Evolutionary conservation across 768 basidiomycete genomes (phyloP).

Genomic region (Xerocomus spinulosus): DNA sequence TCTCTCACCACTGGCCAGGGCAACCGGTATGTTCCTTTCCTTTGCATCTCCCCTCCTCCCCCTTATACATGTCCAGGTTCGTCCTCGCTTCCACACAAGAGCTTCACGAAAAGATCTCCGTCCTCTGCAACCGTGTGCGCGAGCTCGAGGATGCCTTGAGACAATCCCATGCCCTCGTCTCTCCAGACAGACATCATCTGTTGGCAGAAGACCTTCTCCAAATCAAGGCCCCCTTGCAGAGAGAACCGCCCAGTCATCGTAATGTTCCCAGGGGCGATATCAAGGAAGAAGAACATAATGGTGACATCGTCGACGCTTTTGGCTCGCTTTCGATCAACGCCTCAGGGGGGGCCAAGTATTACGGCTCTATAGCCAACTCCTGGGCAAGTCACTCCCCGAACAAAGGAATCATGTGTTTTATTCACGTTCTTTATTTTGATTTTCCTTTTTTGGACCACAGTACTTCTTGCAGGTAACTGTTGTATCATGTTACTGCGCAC

Average conservation of each 20-base stretch:
- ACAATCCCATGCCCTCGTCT: slow-evolving; percentile 51
- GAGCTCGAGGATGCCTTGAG: slow-evolving; percentile 73
- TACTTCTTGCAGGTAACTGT: slow-evolving; percentile 64
- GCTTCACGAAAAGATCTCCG: slow-evolving; percentile 75
- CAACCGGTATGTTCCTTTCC: slow-evolving; percentile 55
- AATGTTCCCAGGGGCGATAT: slow-evolving; percentile 34
- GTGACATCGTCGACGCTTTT: slow-evolving; percentile 74
- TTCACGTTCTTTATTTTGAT: slow-evolving; percentile 1
- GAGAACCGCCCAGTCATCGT: slow-evolving; percentile 49
- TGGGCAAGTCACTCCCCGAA: slow-evolving; percentile 42
- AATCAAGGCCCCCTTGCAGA: slow-evolving; percentile 72
- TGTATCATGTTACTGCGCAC: not conserved
- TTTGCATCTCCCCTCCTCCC: not conserved
- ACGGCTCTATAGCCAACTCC: slow-evolving; percentile 71
- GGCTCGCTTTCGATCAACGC: slow-evolving; percentile 72
- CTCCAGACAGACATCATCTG: slow-evolving; percentile 60
- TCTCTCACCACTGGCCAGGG: slow-evolving; percentile 80
- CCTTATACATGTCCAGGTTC: slow-evolving; percentile 42
- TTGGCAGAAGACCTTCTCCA: slow-evolving; percentile 67
- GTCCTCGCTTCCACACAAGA: slow-evolving; percentile 78
- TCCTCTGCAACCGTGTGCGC: slow-evolving; percentile 67
- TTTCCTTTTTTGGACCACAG: slow-evolving; percentile 32
- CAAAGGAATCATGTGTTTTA: not conserved
- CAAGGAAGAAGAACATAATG: slow-evolving; percentile 61
- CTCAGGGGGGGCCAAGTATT: slow-evolving; percentile 71